phyloP scores from a whole-genome alignment of 495 filamentous ascomycete genomes.

The Schizothecium vesticola region DNA sequence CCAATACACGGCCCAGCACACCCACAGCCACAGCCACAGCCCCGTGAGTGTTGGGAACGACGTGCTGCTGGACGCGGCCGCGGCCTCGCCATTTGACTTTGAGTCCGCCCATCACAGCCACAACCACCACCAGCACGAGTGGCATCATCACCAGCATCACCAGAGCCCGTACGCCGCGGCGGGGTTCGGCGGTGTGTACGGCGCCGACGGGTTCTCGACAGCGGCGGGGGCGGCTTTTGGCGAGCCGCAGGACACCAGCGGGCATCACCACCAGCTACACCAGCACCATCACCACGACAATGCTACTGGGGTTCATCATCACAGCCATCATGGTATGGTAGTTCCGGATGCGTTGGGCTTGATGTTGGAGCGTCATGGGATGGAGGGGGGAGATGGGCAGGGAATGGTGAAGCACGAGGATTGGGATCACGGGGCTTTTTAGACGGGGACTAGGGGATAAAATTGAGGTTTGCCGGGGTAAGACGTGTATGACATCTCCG shows the following conservation, averaged over 20 bases:
- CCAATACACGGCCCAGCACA: slow-evolving; percentile 15
- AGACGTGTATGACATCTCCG: neutral
- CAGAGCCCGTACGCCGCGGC: slow-evolving; percentile 16
- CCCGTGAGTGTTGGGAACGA: neutral
- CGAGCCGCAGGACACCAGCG: neutral
- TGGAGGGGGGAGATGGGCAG: slow-evolving; percentile 21
- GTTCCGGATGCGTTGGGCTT: slow-evolving; percentile 16
- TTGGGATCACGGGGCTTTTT: slow-evolving; percentile 19
- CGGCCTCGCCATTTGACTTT: slow-evolving; percentile 10
- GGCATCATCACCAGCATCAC: slow-evolving; percentile 7
- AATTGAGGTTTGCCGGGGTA: neutral
- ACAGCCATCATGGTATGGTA: neutral
- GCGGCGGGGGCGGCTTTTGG: neutral
- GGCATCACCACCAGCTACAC: slow-evolving; percentile 4
- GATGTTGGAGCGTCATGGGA: slow-evolving; percentile 12
- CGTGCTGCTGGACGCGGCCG: slow-evolving; percentile 20
- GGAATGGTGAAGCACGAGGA: slow-evolving; percentile 35
- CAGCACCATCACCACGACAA: neutral
- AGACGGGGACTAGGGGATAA: neutral
- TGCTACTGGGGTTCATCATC: neutral
- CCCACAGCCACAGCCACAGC: slow-evolving; percentile 12
- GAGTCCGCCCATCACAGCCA: neutral
- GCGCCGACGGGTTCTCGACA: neutral
- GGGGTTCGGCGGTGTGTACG: slow-evolving; percentile 18
- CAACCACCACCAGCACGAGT: neutral